Evolutionary conservation across 352 stramenopile genomes (phyloP), one percentile per base, ranked within the genome.

Genomic region (Elongisporangium anandrum): DNA sequence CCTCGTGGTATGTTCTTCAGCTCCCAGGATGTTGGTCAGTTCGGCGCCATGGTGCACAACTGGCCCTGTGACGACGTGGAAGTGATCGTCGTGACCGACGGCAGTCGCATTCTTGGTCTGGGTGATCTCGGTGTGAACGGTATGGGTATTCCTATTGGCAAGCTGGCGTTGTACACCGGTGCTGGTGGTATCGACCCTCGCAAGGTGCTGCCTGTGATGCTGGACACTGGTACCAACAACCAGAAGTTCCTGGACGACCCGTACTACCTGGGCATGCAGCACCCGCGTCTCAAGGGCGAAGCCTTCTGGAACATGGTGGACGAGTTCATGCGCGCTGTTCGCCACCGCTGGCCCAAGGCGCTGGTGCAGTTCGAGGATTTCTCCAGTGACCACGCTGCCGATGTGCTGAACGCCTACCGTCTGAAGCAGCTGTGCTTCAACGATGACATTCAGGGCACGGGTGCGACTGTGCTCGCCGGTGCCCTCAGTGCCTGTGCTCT

Each of bases 361-460:
- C 70, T 98, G 4, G 89, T 98, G 13, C 96, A 98, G 72, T 99
- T 98, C 70, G 96, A 99, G 69, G 96, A 99, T 77, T 99, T 99
- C 63, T 91, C 85, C 10, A 97, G 83, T 54, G 81, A 92, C 60
- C 77, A 94, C 62, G 89, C 89, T n/a, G 81, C 87, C 3, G 81
- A 92, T 39, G 79, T 99, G 23, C 67, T 99, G 38, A 95, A 98
- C 56, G 94, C 94, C 17, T 99, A 99, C 72, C 84, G 94, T n/a
- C 58, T 98, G 20, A 88, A 97, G 60, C 85, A 97, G 61, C 71
- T 98, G 26, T 98, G 92, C 68, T 98, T 98, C 69, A 98, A 98
- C 71, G 97, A 99, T 79, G 97, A 99, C 70, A 99, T 99, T 66
- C 97, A 99, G 67, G 97, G 97, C 24, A 99, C 97, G 7, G 97